A percentile compares a stretch with the other conserved stretches of the same genome.
Evolutionary conservation across 225 moss, liverwort and hornwort species (phyloP).

Genomic region (Physcomitrellopsis africana): DNA sequence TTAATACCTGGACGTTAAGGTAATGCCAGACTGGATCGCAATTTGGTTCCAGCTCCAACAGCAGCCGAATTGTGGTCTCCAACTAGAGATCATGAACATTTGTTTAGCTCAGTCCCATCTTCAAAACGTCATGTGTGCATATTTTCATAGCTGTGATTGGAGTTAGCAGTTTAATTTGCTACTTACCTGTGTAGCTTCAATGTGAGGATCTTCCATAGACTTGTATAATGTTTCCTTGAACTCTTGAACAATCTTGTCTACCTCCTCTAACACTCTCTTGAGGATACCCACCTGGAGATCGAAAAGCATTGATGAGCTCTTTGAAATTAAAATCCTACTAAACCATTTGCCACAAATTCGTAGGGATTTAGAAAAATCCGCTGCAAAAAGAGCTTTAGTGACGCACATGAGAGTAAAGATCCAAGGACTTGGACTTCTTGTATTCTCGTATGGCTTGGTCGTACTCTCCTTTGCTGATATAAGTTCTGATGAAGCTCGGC

Average conservation of each 20-base stretch:
- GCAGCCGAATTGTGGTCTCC: conserved; percentile 84
- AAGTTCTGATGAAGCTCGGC: conserved; percentile 86
- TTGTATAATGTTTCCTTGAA: conserved; percentile 67
- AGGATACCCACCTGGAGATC: conserved; percentile 48
- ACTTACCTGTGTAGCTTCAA: conserved; percentile 51
- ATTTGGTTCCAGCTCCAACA: conserved; percentile 91
- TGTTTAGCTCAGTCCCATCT: conserved; percentile 6
- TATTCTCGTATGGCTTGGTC: conserved; percentile 96
- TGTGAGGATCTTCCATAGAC: conserved; percentile 67
- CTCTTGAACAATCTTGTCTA: conserved; percentile 73
- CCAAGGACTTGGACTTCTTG: conserved; percentile 96
- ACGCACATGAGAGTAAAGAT: conserved; percentile 86
- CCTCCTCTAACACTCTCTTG: conserved; percentile 71
- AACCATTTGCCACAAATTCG: neutral
- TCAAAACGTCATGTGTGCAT: neutral
- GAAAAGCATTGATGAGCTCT: neutral
- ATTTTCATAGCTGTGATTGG: neutral
- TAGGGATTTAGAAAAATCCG: neutral
- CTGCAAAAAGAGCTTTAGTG: neutral
- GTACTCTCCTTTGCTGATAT: conserved; percentile 90
- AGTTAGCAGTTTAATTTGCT: neutral
- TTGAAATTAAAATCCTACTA: neutral
- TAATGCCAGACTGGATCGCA: conserved; percentile 99
- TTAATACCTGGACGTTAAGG: conserved; percentile 78
- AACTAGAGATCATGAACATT: conserved; percentile 43